These are phyloP conservation scores for Francoa sonchifolia DNA, from an alignment of 441 rosid genomes.

Conservation along the genomic window DNA sequence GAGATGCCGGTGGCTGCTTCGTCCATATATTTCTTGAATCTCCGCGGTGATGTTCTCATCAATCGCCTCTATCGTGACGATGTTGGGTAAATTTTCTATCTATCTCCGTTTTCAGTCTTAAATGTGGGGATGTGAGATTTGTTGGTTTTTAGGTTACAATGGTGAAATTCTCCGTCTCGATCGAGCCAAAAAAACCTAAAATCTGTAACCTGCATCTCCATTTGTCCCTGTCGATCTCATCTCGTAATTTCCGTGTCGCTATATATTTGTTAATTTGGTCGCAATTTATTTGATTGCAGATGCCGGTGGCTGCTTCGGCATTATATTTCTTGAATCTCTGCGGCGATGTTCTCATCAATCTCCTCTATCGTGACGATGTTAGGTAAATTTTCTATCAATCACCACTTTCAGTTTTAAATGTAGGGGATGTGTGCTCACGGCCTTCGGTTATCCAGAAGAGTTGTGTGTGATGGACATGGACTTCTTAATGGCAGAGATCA, in stretches of 20 bases:
- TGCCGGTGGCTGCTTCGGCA: constrained; percentile 23
- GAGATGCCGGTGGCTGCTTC: constrained; percentile 5
- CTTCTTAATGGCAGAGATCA: constrained; percentile 56
- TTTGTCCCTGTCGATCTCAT: too few species aligned
- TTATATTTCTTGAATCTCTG: constrained; percentile 19
- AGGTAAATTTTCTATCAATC: constrained; percentile 10
- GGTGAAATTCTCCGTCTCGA: too few species aligned
- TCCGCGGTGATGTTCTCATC: constrained; percentile 96
- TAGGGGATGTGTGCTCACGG: too few species aligned
- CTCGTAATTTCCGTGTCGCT: too few species aligned
- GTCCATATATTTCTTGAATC: constrained; percentile 47
- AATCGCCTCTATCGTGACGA: constrained; percentile 95
- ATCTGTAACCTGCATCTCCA: too few species aligned
- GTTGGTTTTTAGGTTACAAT: too few species aligned
- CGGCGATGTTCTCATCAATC: constrained; percentile 23
- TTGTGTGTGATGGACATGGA: background rate
- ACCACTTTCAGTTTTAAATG: too few species aligned
- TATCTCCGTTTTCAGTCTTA: background rate
- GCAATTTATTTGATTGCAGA: constrained; percentile 1
- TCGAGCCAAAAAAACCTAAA: too few species aligned
- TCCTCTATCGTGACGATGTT: constrained; percentile 20
- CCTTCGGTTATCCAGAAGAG: background rate
- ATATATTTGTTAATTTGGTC: too few species aligned
- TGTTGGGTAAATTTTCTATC: constrained; percentile 49
- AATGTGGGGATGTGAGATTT: background rate